These are phyloP conservation scores for Colletotrichum noveboracense DNA, from an alignment of 2,329 filamentous ascomycete genomes.

Conservation along the genomic window DNA sequence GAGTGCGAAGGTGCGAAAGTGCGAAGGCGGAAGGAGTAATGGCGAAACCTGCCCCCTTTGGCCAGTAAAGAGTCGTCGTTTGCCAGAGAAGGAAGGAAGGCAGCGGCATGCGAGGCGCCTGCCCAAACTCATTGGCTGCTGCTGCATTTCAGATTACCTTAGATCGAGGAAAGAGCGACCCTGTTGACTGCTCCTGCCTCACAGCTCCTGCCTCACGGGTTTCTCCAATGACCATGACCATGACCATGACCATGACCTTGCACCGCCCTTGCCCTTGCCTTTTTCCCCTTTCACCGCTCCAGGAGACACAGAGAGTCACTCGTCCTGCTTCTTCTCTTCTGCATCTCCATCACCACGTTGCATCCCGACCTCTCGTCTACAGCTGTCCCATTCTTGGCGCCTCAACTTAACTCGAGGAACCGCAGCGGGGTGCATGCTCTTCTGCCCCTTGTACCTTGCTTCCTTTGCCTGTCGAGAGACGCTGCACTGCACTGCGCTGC, in stretches of 20 bases:
- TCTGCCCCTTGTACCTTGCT: conserved; percentile 7
- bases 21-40: not conserved
- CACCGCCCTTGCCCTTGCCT: not conserved
- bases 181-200: not conserved
- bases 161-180: not conserved
- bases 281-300: not conserved
- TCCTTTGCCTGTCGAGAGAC: not conserved
- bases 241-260: not conserved
- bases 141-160: not conserved
- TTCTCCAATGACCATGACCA: no score
- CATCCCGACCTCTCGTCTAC: not conserved
- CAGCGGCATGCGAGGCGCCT: not conserved
- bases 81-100: not conserved
- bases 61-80: not conserved
- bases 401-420: not conserved
- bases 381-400: not conserved
- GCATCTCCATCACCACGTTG: not conserved
- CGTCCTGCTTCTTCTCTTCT: not conserved
- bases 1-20: not conserved
- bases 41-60: not conserved
- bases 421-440: not conserved
- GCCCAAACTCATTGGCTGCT: not conserved
- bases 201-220: not conserved
- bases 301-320: not conserved
- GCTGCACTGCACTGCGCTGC: not conserved